A percentile compares a stretch with the other conserved stretches of the same genome.
Conservation (phyloP, 2,329 filamentous ascomycete genomes). For the Alternaria sp. region DNA sequence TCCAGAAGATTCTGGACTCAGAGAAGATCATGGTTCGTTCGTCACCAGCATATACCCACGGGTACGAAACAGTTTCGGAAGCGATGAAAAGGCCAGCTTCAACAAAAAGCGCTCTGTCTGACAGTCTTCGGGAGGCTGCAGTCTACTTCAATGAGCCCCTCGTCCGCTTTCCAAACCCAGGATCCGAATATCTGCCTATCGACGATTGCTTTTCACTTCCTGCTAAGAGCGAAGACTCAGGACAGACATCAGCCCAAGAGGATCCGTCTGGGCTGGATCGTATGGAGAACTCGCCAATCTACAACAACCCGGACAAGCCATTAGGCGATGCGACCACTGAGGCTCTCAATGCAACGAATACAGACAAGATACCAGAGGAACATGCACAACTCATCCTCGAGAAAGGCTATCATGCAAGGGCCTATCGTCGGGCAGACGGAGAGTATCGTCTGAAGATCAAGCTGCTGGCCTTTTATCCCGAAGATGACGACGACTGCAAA, state of each 20-base stretch:
- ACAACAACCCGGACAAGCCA: background rate
- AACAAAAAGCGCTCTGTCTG: slow-evolving; percentile 30
- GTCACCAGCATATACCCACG: slow-evolving; percentile 5
- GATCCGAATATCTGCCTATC: background rate
- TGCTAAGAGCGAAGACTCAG: background rate
- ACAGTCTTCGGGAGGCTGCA: slow-evolving; percentile 6
- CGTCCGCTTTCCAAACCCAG: background rate
- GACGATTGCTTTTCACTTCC: background rate
- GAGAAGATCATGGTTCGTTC: slow-evolving; percentile 13
- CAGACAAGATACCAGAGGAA: background rate
- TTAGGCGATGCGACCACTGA: background rate
- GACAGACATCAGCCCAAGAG: background rate
- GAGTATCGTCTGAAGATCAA: slow-evolving; percentile 1
- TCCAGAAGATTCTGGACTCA: slow-evolving; percentile 28
- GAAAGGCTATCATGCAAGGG: background rate
- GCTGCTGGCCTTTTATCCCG: background rate
- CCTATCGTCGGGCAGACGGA: slow-evolving; percentile 2
- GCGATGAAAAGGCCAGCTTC: slow-evolving; percentile 29
- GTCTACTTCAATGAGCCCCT: background rate
- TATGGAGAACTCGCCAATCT: background rate
- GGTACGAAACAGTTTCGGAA: background rate
- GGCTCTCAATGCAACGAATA: background rate
- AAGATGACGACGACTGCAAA: background rate
- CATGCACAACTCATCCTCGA: background rate
- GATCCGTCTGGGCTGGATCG: background rate